A percentile compares a stretch with the other conserved stretches of the same genome.
Conservation (phyloP, 2,329 filamentous ascomycete genomes). For the Emmonsia crescens region DNA sequence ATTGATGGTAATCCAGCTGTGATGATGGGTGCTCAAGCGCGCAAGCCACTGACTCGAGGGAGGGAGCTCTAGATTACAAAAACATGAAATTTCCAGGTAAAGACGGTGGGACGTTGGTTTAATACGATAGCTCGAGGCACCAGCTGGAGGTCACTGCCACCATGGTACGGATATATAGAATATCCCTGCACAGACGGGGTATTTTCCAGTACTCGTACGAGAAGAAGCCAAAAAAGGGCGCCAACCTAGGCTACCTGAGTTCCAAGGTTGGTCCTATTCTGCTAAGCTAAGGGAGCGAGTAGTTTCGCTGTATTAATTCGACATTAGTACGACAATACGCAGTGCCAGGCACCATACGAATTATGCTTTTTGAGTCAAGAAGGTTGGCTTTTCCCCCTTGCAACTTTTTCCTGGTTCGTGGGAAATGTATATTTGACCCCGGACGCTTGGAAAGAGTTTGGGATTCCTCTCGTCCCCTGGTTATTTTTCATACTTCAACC, state of each 20-base stretch:
- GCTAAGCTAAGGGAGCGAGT: too few species aligned
- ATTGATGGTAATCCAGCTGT: too few species aligned
- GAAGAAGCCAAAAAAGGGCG: not conserved
- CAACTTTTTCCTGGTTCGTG: not conserved
- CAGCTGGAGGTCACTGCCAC: not conserved
- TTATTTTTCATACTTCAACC: not conserved
- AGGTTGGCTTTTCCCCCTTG: not conserved
- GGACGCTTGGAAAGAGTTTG: not conserved
- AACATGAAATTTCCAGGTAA: slow-evolving; percentile 3
- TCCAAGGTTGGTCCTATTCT: too few species aligned
- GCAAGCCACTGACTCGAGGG: not conserved
- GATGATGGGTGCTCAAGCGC: not conserved
- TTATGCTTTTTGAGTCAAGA: not conserved
- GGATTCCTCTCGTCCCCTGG: not conserved
- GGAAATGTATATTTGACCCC: not conserved
- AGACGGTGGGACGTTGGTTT: not conserved
- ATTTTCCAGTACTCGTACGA: not conserved
- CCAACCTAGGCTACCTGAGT: too few species aligned
- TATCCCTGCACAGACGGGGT: not conserved
- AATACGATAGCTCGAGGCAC: not conserved
- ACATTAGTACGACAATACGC: not conserved
- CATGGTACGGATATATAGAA: not conserved
- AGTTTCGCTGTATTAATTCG: too few species aligned
- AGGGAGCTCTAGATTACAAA: not conserved
- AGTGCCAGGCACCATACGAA: not conserved